phyloP scores from a whole-genome alignment of 768 basidiomycete genomes.

The Xanthoconium purpureum region DNA sequence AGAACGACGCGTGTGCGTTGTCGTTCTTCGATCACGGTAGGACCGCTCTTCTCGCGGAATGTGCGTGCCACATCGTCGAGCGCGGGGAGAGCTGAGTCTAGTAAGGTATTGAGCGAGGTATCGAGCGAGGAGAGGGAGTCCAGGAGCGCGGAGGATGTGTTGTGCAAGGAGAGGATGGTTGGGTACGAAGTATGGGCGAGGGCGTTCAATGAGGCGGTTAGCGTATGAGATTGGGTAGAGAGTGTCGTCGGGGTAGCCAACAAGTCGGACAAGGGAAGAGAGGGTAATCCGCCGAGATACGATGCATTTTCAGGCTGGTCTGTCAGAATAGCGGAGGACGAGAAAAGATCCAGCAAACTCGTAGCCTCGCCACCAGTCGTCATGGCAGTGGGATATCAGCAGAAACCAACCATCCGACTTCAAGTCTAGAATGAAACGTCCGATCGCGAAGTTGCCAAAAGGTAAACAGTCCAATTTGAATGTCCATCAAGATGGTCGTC shows the following conservation, averaged over 20 bases:
- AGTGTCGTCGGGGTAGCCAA: constrained; percentile 70
- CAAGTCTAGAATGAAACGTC: neutral
- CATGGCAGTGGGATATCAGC: constrained; percentile 15
- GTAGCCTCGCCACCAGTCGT: constrained; percentile 21
- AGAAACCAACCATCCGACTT: neutral
- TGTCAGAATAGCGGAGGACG: constrained; percentile 11
- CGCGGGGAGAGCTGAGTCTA: constrained; percentile 66
- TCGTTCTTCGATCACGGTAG: constrained; percentile 66
- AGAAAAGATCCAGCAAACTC: constrained; percentile 27
- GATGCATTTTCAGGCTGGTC: constrained; percentile 28
- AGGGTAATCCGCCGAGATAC: constrained; percentile 67
- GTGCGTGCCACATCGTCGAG: constrained; percentile 69
- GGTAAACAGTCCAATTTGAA: neutral
- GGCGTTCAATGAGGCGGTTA: constrained; percentile 85
- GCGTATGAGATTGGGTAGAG: constrained; percentile 79
- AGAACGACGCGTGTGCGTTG: constrained; percentile 79
- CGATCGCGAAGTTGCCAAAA: neutral
- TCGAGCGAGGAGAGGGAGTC: constrained; percentile 73
- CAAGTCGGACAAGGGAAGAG: constrained; percentile 65
- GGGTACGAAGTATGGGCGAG: constrained; percentile 90
- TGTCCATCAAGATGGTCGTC: constrained; percentile 3
- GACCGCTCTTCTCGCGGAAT: constrained; percentile 72
- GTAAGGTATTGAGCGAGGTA: constrained; percentile 64
- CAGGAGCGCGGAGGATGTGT: constrained; percentile 70
- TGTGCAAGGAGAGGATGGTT: constrained; percentile 86